Percentiles rank a stretch among this genome's conserved stretches.
Evolutionary conservation across 208 protist genomes (phyloP).

Genomic region (Leishmania turanica): DNA sequence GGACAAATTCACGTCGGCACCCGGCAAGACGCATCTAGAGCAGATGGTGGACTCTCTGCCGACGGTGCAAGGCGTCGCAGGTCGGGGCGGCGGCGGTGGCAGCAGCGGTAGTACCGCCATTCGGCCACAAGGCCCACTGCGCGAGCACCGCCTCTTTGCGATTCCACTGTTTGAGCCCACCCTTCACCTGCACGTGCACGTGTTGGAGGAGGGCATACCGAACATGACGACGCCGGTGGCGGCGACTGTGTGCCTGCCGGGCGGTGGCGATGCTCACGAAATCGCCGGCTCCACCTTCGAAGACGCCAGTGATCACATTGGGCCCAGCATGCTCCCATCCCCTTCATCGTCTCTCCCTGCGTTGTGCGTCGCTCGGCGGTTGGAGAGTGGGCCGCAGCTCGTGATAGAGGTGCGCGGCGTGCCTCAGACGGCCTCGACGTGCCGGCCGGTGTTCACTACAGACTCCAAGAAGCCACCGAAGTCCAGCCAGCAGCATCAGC

Average conservation of each 20-base stretch:
- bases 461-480: background rate
- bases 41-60: slow-evolving; percentile 56
- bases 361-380: slow-evolving; percentile 27
- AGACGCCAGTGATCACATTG: background rate
- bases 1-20: slow-evolving; percentile 11
- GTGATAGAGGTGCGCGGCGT: slow-evolving; percentile 55
- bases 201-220: slow-evolving; percentile 62
- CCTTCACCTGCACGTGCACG: slow-evolving; percentile 53
- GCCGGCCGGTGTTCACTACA: slow-evolving; percentile 3
- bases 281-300: background rate
- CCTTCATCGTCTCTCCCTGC: background rate
- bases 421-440: slow-evolving; percentile 26
- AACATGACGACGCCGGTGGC: slow-evolving; percentile 30
- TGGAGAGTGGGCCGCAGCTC: slow-evolving; percentile 39
- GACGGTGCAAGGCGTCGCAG: slow-evolving; percentile 32
- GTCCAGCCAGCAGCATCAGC: slow-evolving; percentile 1
- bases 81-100: slow-evolving; percentile 24
- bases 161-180: slow-evolving; percentile 74
- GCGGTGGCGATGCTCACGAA: background rate
- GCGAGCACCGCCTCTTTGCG: slow-evolving; percentile 70
- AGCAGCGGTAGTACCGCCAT: slow-evolving; percentile 7
- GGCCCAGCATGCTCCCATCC: background rate
- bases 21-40: slow-evolving; percentile 32
- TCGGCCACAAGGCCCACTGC: slow-evolving; percentile 18
- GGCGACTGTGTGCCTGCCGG: slow-evolving; percentile 6